Evolutionary conservation across 768 basidiomycete species (phyloP).

Genomic region (Cystofilobasidium ferigula): DNA sequence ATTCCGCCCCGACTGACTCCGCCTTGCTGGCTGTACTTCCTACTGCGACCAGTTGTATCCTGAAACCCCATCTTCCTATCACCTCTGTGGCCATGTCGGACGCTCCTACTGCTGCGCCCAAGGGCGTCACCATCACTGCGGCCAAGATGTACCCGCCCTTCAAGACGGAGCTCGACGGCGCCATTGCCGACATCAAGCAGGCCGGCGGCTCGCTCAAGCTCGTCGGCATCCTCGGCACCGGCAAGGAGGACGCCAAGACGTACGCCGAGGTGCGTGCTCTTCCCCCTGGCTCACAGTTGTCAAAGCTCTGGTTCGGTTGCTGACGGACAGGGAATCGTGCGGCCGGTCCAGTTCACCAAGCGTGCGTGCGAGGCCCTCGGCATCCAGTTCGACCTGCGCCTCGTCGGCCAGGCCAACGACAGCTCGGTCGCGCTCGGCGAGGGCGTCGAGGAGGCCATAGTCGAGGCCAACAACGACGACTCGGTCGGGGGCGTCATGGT

Average conservation of each 20-base stretch:
- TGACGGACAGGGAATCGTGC: no score
- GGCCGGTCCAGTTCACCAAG: conserved; percentile 56
- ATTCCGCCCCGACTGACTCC: no score
- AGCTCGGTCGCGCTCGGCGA: conserved; percentile 41
- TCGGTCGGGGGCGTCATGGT: conserved; percentile 92
- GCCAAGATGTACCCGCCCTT: conserved; percentile 27
- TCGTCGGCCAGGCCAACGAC: conserved; percentile 46
- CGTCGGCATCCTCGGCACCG: conserved; percentile 80
- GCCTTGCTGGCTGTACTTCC: no score
- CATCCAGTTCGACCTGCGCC: conserved; percentile 69
- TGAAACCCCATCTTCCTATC: no score
- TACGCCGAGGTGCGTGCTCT: conserved; percentile 45
- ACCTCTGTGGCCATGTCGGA: not conserved
- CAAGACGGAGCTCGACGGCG: conserved; percentile 18
- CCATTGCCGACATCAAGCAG: conserved; percentile 9
- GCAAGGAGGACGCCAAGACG: conserved; percentile 38
- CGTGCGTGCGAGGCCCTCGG: conserved; percentile 84
- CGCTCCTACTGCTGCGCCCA: not conserved
- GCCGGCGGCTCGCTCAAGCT: conserved; percentile 41
- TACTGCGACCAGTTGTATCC: no score
- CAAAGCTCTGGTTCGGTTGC: no score
- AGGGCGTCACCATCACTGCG: conserved; percentile 22
- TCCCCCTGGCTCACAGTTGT: not conserved
- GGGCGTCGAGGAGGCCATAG: conserved; percentile 87
- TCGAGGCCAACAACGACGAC: conserved; percentile 82